phyloP scores from a whole-genome alignment of 2,329 filamentous ascomycete genomes.

The Pseudogymnoascus sp. region DNA sequence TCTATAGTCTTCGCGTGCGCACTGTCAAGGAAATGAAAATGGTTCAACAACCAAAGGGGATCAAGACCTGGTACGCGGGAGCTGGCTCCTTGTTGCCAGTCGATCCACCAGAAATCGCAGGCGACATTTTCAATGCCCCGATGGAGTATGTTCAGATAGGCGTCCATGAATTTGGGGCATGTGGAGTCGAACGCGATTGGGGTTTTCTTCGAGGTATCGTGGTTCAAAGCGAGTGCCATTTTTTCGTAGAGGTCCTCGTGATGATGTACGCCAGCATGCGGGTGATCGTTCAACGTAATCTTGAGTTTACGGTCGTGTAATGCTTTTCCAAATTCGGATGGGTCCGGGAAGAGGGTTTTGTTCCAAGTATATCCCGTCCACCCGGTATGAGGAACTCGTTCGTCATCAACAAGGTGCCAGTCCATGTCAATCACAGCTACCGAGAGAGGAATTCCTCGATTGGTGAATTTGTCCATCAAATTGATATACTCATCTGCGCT shows the following conservation, averaged over 20 bases:
- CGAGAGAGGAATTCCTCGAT: slow-evolving; percentile 47
- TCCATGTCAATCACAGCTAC: slow-evolving; percentile 62
- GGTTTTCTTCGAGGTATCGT: slow-evolving; percentile 43
- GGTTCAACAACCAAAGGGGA: slow-evolving; percentile 59
- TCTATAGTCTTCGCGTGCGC: slow-evolving; percentile 32
- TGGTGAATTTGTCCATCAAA: slow-evolving; percentile 51
- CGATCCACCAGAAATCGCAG: slow-evolving; percentile 61
- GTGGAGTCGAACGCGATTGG: slow-evolving; percentile 53
- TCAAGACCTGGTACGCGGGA: slow-evolving; percentile 53
- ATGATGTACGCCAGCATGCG: slow-evolving; percentile 46
- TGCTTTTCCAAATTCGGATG: slow-evolving; percentile 43
- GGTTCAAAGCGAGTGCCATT: slow-evolving; percentile 46
- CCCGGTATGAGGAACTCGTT: slow-evolving; percentile 41
- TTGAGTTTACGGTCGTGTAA: slow-evolving; percentile 48
- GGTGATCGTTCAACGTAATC: slow-evolving; percentile 56
- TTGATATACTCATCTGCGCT: slow-evolving; percentile 48
- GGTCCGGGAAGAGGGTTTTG: slow-evolving; percentile 50
- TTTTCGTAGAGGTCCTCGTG: slow-evolving; percentile 52
- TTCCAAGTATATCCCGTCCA: slow-evolving; percentile 62
- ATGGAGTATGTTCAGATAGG: slow-evolving; percentile 53
- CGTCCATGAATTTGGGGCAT: slow-evolving; percentile 48
- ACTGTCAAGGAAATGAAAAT: slow-evolving; percentile 56
- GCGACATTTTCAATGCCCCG: slow-evolving; percentile 47
- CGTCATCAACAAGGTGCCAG: slow-evolving; percentile 52
- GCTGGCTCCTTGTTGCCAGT: slow-evolving; percentile 58